phyloP scores from a whole-genome alignment of 768 basidiomycete species.

The Paxillus rubicundulus region DNA sequence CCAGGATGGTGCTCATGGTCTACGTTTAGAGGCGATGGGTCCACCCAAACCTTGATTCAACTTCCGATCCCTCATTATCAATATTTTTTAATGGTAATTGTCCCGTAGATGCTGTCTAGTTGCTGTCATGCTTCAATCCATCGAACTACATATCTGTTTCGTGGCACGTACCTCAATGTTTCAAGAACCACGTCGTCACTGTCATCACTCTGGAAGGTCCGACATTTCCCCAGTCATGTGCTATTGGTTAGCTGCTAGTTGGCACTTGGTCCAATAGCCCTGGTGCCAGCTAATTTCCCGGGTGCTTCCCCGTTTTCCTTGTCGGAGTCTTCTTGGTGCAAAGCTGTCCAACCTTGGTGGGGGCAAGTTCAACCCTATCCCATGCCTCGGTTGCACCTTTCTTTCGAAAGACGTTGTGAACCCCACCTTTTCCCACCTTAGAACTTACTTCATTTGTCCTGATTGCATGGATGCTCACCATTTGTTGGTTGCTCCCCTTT shows the following conservation, averaged over 20 bases:
- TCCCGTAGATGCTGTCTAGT: slow-evolving; percentile 7
- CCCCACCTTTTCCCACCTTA: not conserved
- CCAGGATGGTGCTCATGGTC: not conserved
- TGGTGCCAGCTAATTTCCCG: not conserved
- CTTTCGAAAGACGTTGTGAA: not conserved
- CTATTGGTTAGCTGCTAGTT: not conserved
- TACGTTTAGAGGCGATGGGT: slow-evolving; percentile 31
- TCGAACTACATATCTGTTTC: not conserved
- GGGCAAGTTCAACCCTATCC: slow-evolving; percentile 2
- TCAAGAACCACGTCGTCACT: not conserved
- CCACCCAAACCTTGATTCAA: slow-evolving; percentile 28
- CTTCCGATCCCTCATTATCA: not conserved
- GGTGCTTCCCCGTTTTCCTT: not conserved
- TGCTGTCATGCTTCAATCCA: slow-evolving; percentile 4
- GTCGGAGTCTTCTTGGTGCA: not conserved
- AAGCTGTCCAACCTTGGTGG: slow-evolving; percentile 5
- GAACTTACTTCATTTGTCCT: not conserved
- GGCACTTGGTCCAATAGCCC: not conserved
- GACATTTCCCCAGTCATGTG: not conserved
- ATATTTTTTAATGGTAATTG: slow-evolving; percentile 3
- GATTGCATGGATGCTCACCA: not conserved
- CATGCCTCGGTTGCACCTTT: not conserved
- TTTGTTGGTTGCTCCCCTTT: not conserved
- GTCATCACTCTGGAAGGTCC: not conserved
- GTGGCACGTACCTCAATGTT: no score